Conservation (phyloP, 1,284 basidiomycete genomes). For the Sporisorium scitamineum region DNA sequence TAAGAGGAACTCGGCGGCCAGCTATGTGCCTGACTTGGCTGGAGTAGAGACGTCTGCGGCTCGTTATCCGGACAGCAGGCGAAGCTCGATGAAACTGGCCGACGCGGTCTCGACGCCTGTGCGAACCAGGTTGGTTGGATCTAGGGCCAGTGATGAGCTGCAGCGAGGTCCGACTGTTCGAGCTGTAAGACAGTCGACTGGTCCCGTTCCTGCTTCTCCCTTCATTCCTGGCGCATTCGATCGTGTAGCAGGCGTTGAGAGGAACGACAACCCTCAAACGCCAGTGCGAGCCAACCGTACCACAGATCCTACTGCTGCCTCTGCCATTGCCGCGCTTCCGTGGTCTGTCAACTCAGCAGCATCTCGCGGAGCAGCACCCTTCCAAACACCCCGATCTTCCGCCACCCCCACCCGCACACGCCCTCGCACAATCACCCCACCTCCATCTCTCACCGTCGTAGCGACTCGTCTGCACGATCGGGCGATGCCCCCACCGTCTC, state of each 20-base stretch:
- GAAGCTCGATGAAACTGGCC: conserved; percentile 17
- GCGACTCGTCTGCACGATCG: conserved; percentile 29
- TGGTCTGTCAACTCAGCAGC: conserved; percentile 28
- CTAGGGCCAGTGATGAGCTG: conserved; percentile 20
- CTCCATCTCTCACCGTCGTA: conserved; percentile 31
- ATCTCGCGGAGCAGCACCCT: conserved; percentile 16
- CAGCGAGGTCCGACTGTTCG: conserved; percentile 17
- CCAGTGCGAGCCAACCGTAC: conserved; percentile 12
- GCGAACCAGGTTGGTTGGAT: background rate
- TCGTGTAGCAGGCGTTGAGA: background rate
- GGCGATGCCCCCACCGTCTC: conserved; percentile 14
- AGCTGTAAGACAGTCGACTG: conserved; percentile 30
- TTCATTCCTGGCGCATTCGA: conserved; percentile 22
- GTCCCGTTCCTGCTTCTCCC: conserved; percentile 18
- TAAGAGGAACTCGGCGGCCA: conserved; percentile 41
- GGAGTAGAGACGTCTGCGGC: conserved; percentile 36
- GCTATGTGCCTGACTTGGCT: conserved; percentile 41
- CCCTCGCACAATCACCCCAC: conserved; percentile 17
- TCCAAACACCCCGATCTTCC: conserved; percentile 33
- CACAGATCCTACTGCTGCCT: conserved; percentile 1
- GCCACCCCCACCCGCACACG: conserved; percentile 22
- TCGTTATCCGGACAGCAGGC: conserved; percentile 25
- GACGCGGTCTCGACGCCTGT: conserved; percentile 5
- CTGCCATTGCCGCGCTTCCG: background rate
- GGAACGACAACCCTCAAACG: conserved; percentile 13